Base-by-base conservation (phyloP, 108 stramenopile species). In the Pelagomonas calceolata region DNA sequence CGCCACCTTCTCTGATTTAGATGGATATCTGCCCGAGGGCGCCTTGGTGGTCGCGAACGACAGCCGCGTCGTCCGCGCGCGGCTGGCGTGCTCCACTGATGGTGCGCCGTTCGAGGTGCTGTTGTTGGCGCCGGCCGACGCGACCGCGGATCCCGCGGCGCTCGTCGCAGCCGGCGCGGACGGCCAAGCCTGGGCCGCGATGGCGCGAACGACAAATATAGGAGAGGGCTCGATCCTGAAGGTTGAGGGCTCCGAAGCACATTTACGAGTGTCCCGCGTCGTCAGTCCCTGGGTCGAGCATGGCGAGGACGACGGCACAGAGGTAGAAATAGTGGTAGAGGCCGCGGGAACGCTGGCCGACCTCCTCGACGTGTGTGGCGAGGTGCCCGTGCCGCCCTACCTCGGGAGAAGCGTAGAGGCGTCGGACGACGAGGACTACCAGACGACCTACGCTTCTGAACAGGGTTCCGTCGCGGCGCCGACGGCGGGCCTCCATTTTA, bases 401-500 rank as follows among this genome's bases (percentile, higher is more conserved):
- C 67, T 85, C 14, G 32, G 79, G 34, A 67, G 85, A 15, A 75
- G 72, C 43, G 67, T 78, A 17, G 82, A 72, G 17, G 63, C 31
- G 21, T 70, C 44, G 32, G 85, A 85, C 69, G 66, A 71, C 66
- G 64, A 69, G 9, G 36, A 68, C 32, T 85, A 85, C 67, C 82
- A 85, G 46, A 85, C 81, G 64, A 78, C 81, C n/a, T 85, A 76
- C 70, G 82, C 82, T 39, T 39, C 67, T 63, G 78, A 70, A 14
- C 75, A 44, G n/a, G 85, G 82, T 32, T 78, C 77, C 39, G 85
- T 85, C 29, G 85, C 85, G 3, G 85, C 85, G 32, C 85, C 82
- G 29, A 85, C 85, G n/a, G 85, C 85, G 4, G 85, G 82, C 10
- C 63, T 85, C 3, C 82, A 83, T 70, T 85, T 85, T 64, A 83